Conservation (phyloP, 2,329 filamentous ascomycete genomes). For the Bipolaris sorokiniana region DNA sequence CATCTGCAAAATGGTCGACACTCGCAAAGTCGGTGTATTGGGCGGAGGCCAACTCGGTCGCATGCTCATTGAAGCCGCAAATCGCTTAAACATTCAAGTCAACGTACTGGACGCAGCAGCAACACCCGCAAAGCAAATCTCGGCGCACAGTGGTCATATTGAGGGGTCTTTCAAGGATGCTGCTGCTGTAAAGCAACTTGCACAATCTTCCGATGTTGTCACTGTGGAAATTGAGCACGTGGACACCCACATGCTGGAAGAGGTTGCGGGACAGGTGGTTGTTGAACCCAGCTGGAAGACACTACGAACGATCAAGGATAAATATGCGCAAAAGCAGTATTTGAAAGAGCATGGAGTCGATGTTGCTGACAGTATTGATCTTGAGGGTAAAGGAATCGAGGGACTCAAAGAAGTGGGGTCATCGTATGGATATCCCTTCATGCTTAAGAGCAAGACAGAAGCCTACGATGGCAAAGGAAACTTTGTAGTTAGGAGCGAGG, state of each 20-base stretch:
- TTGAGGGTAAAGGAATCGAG: constrained; percentile 64
- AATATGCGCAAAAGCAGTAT: constrained; percentile 87
- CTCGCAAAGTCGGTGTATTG: constrained; percentile 45
- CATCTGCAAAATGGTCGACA: constrained; percentile 36
- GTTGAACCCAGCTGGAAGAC: constrained; percentile 84
- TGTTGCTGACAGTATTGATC: constrained; percentile 72
- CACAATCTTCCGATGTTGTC: constrained; percentile 75
- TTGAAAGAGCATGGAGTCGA: constrained; percentile 71
- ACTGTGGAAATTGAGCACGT: constrained; percentile 97
- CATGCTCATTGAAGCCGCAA: constrained; percentile 92
- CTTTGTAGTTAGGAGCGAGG: constrained; percentile 65
- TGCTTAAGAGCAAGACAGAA: constrained; percentile 89
- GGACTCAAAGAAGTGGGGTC: constrained; percentile 69
- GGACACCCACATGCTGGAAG: constrained; percentile 85
- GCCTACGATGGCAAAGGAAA: constrained; percentile 91
- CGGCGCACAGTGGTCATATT: constrained; percentile 74
- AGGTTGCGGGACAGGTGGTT: constrained; percentile 72
- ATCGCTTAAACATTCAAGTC: constrained; percentile 76
- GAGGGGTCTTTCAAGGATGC: constrained; percentile 87
- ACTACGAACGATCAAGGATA: constrained; percentile 89
- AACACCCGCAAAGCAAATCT: constrained; percentile 85
- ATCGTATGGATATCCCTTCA: constrained; percentile 79
- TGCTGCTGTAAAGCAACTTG: constrained; percentile 79
- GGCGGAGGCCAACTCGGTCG: constrained; percentile 72
- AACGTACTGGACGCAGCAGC: constrained; percentile 78